Conservation (phyloP, 345 rosid genomes). For the Geranium brycei region DNA sequence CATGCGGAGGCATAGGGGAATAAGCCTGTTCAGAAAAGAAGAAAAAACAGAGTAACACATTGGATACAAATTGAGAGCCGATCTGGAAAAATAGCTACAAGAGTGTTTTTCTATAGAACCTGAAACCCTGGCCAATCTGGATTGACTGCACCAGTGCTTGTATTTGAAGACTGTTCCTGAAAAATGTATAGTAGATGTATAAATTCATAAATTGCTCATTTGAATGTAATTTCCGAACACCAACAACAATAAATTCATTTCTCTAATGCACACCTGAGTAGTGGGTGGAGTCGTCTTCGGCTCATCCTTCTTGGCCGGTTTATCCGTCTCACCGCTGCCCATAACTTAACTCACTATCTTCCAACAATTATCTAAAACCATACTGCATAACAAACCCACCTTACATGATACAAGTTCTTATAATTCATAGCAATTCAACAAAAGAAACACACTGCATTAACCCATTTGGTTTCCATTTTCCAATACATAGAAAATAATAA, state of each 20-base stretch:
- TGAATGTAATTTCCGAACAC: slow-evolving; percentile 4
- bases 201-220: background rate
- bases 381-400: slow-evolving; percentile 24
- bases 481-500: too few relatives aligned
- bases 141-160: slow-evolving; percentile 47
- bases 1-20: slow-evolving; percentile 91
- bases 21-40: slow-evolving; percentile 47
- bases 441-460: background rate
- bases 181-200: background rate
- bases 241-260: background rate
- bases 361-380: slow-evolving; percentile 22
- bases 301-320: slow-evolving; percentile 59
- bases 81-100: background rate
- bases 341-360: slow-evolving; percentile 23
- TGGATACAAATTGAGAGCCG: slow-evolving; percentile 9
- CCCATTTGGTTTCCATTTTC: background rate
- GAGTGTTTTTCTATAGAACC: slow-evolving; percentile 28
- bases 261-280: slow-evolving; percentile 38
- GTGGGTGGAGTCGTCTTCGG: slow-evolving; percentile 39
- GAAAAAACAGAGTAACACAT: slow-evolving; percentile 7
- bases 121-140: slow-evolving; percentile 97
- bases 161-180: slow-evolving; percentile 62
- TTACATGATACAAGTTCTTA: background rate
- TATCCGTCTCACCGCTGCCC: slow-evolving; percentile 60
- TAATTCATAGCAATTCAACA: background rate